phyloP scores from a whole-genome alignment of 1,284 basidiomycete genomes.

The Ustilago nuda region DNA sequence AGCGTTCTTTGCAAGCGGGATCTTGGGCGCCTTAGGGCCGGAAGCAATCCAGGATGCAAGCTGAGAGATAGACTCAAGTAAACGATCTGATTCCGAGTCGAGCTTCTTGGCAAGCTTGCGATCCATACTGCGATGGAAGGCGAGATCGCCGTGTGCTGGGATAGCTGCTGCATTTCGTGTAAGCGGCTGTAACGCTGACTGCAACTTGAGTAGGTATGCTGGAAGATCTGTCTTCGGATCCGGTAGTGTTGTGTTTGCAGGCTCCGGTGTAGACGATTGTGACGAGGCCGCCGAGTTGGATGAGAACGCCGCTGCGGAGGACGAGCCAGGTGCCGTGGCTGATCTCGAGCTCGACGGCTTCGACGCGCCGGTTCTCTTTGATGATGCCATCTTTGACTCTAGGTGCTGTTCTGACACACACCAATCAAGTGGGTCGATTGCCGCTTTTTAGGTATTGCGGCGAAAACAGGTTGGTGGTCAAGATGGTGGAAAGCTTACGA shows the following conservation, averaged over 20 bases:
- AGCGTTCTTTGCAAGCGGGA: slow-evolving; percentile 23
- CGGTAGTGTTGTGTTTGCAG: slow-evolving; percentile 14
- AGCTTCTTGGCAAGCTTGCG: slow-evolving; percentile 76
- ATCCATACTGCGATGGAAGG: slow-evolving; percentile 87
- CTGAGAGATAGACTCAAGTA: slow-evolving; percentile 67
- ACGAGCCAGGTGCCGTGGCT: slow-evolving; percentile 3
- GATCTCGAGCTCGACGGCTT: slow-evolving; percentile 20
- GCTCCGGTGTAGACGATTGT: slow-evolving; percentile 10
- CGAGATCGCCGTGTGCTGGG: slow-evolving; percentile 74
- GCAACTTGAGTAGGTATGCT: slow-evolving; percentile 49
- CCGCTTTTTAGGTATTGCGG: slow-evolving; percentile 8
- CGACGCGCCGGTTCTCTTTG: slow-evolving; percentile 10
- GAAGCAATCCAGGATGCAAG: slow-evolving; percentile 51
- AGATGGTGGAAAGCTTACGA: not conserved
- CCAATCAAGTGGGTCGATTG: not conserved
- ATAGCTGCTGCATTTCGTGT: slow-evolving; percentile 67
- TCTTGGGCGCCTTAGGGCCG: slow-evolving; percentile 34
- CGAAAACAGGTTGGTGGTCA: slow-evolving; percentile 6
- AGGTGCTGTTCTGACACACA: not conserved
- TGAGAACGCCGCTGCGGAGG: slow-evolving; percentile 11
- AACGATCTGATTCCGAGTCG: slow-evolving; percentile 75
- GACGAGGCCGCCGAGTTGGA: slow-evolving; percentile 24
- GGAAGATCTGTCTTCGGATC: slow-evolving; percentile 37
- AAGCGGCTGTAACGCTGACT: slow-evolving; percentile 54
- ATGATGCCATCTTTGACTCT: not conserved